phyloP scores from a whole-genome alignment of 768 basidiomycete genomes.

The Pleurotus ostreatus region DNA sequence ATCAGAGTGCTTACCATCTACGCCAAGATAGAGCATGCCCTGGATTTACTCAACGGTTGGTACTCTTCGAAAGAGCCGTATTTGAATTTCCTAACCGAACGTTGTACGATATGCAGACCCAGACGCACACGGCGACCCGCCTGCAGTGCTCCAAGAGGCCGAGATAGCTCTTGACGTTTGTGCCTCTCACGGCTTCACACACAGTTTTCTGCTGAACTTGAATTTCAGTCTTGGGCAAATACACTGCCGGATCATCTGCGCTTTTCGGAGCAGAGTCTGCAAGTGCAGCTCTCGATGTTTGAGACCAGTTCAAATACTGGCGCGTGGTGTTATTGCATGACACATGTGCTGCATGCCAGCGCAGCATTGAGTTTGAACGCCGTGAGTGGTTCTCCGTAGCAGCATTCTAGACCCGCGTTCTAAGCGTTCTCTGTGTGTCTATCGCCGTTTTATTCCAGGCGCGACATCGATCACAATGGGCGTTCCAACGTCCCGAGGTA shows the following conservation, averaged over 20 bases:
- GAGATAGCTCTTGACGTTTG: conserved; percentile 44
- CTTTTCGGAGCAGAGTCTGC: conserved; percentile 66
- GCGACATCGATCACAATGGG: conserved; percentile 33
- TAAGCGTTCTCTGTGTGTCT: conserved; percentile 60
- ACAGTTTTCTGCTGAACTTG: conserved; percentile 1
- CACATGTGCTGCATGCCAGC: conserved; percentile 72
- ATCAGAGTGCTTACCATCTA: conserved; percentile 67
- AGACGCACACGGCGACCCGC: conserved; percentile 29
- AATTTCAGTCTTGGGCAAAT: conserved; percentile 53
- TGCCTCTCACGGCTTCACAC: conserved; percentile 4
- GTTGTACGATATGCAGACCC: conserved; percentile 20
- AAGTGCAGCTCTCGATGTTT: conserved; percentile 70
- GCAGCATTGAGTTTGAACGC: conserved; percentile 59
- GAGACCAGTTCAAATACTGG: conserved; percentile 76
- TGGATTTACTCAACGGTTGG: conserved; percentile 50
- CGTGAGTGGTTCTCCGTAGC: conserved; percentile 37
- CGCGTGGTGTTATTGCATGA: conserved; percentile 77
- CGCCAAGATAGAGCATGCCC: conserved; percentile 50
- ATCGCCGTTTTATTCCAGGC: conserved; percentile 25
- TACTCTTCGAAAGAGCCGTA: conserved; percentile 1
- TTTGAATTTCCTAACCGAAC: too few relatives aligned
- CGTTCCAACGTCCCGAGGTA: conserved; percentile 29
- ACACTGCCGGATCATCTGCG: conserved; percentile 69
- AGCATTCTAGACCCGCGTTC: conserved; percentile 61
- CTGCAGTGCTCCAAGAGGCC: conserved; percentile 32